These are phyloP conservation scores for Erucastrum elatum DNA, from an alignment of 345 rosid genomes.

Conservation along the genomic window DNA sequence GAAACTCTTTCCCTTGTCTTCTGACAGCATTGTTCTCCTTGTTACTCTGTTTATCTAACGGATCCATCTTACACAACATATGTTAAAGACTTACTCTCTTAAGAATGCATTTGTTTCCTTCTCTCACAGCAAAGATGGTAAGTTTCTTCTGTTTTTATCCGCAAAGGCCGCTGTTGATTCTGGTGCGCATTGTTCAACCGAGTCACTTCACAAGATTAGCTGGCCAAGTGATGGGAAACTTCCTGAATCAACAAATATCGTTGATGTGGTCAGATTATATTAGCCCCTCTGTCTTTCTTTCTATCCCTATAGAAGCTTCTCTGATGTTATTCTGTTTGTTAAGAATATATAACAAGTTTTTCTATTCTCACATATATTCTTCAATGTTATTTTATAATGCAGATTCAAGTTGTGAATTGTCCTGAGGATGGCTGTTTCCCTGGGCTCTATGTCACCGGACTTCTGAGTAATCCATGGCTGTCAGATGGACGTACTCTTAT, in stretches of 20 bases:
- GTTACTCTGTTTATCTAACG: no score
- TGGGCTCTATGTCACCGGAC: constrained; percentile 64
- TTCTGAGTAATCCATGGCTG: constrained; percentile 76
- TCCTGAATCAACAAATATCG: constrained; percentile 43
- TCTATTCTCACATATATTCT: neutral
- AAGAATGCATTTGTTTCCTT: constrained; percentile 8
- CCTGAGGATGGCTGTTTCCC: constrained; percentile 80
- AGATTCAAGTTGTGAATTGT: constrained; percentile 67
- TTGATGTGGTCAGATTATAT: constrained; percentile 67
- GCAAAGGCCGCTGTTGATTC: constrained; percentile 75
- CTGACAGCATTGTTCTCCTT: neutral
- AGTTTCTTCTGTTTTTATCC: constrained; percentile 68
- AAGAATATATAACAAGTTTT: no score
- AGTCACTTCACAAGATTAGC: constrained; percentile 74
- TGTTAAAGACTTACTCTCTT: neutral
- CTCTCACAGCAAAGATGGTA: constrained; percentile 77
- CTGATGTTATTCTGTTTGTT: constrained; percentile 40
- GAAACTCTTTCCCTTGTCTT: neutral
- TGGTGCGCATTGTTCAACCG: constrained; percentile 84
- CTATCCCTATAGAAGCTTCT: neutral
- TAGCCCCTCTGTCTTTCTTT: constrained; percentile 31
- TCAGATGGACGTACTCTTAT: constrained; percentile 83
- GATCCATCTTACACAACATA: neutral
- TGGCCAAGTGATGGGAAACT: constrained; percentile 62
- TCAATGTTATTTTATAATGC: constrained; percentile 32